Evolutionary conservation across 225 moss, liverwort and hornwort species (phyloP).

Genomic region (Asterella californica): DNA sequence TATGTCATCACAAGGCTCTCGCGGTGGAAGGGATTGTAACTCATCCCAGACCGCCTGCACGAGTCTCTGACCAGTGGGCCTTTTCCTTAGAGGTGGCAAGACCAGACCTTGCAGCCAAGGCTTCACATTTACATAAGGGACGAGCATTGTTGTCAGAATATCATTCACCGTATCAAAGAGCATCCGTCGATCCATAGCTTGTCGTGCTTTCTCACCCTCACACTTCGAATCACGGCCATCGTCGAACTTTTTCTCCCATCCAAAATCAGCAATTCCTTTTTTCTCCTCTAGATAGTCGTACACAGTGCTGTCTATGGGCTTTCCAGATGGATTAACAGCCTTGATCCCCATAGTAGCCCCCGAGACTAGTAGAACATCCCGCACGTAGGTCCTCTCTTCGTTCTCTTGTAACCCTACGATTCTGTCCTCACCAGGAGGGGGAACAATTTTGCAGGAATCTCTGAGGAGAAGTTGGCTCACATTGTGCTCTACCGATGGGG

Average conservation of each 20-base stretch:
- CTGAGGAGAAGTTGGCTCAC: slow-evolving; percentile 40
- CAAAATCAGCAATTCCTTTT: slow-evolving; percentile 34
- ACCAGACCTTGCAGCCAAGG: slow-evolving; percentile 46
- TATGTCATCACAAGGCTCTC: slow-evolving; percentile 44
- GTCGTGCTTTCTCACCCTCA: slow-evolving; percentile 45
- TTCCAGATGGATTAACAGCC: slow-evolving; percentile 31
- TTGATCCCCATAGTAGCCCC: slow-evolving; percentile 48
- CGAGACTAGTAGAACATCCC: slow-evolving; percentile 62
- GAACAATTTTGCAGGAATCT: slow-evolving; percentile 34
- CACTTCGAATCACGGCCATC: slow-evolving; percentile 15
- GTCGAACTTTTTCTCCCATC: slow-evolving; percentile 26
- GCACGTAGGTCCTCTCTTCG: slow-evolving; percentile 66
- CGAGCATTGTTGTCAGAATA: slow-evolving; percentile 46
- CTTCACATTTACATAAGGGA: slow-evolving; percentile 42
- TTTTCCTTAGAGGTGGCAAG: slow-evolving; percentile 28
- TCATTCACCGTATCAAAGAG: slow-evolving; percentile 67
- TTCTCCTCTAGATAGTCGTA: slow-evolving; percentile 41
- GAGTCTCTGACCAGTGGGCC: slow-evolving; percentile 54
- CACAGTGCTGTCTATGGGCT: slow-evolving; percentile 41
- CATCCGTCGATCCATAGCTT: slow-evolving; percentile 49
- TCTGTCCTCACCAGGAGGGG: slow-evolving; percentile 33
- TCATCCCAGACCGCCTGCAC: slow-evolving; percentile 75
- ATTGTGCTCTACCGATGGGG: slow-evolving; percentile 1
- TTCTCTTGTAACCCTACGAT: slow-evolving; percentile 42
- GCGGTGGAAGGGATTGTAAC: slow-evolving; percentile 51